These are phyloP conservation scores for Daphne laureola DNA, from an alignment of 441 rosid species.

Conservation along the genomic window DNA sequence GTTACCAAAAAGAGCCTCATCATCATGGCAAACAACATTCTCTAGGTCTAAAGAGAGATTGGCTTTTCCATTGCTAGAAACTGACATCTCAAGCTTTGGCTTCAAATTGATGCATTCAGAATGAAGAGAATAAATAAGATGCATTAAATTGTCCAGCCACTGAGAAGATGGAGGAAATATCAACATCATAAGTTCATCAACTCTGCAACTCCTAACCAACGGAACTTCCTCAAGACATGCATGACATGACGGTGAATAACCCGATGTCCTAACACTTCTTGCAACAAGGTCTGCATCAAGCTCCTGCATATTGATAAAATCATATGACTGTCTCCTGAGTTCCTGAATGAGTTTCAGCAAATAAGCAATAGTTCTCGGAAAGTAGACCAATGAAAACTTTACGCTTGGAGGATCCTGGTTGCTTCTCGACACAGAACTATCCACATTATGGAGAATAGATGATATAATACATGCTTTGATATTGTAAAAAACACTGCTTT, in stretches of 20 bases:
- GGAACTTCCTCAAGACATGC: slow-evolving; percentile 55
- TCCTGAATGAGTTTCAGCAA: slow-evolving; percentile 71
- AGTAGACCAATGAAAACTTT: slow-evolving; percentile 69
- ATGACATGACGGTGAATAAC: slow-evolving; percentile 45
- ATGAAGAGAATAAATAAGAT: slow-evolving; percentile 66
- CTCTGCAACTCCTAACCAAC: slow-evolving; percentile 55
- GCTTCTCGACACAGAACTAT: slow-evolving; percentile 75
- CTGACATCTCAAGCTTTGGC: slow-evolving; percentile 68
- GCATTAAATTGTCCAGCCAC: slow-evolving; percentile 89
- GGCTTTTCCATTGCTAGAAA: slow-evolving; percentile 52
- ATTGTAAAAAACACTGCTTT: slow-evolving; percentile 56
- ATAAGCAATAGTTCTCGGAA: slow-evolving; percentile 69
- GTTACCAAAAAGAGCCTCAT: slow-evolving; percentile 97
- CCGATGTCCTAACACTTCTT: slow-evolving; percentile 24
- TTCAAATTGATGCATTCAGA: slow-evolving; percentile 77
- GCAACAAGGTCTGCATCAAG: slow-evolving; percentile 33
- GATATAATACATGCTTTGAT: slow-evolving; percentile 77
- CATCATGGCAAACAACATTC: slow-evolving; percentile 82
- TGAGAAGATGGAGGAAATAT: slow-evolving; percentile 72
- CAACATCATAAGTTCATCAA: slow-evolving; percentile 59
- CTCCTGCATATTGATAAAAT: slow-evolving; percentile 46
- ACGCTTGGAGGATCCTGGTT: slow-evolving; percentile 41
- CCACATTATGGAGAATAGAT: slow-evolving; percentile 65
- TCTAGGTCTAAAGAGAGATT: slow-evolving; percentile 70
- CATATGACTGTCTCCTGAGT: slow-evolving; percentile 54